Evolutionary conservation across 2,329 filamentous ascomycete genomes (phyloP), one percentile per base, ranked within the genome.

Genomic region (Monosporascus cannonballus): DNA sequence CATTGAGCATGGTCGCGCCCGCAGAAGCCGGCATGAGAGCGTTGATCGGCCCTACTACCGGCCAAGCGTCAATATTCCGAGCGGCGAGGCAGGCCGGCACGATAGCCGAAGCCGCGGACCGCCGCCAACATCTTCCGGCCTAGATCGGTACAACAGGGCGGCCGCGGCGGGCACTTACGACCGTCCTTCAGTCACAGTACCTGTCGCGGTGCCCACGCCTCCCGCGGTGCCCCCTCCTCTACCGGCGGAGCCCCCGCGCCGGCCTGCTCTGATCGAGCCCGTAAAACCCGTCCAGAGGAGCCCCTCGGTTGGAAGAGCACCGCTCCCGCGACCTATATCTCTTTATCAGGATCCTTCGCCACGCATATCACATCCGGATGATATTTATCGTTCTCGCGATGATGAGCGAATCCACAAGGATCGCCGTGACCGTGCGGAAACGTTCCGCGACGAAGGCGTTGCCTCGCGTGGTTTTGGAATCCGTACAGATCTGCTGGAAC

Each of bases 41-140:
- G 62, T 79, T 44, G 81, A 85, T 49, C 71, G 74, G 7, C 69
- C 73, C 22, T 82, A 83, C 62, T 75, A 79, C 56, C 76, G 80
- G 2, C 80, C 80, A n/a, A 77, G 71, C 44, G 71, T 81, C 54
- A 80, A 75, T 48, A 61, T 67, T 56, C 68, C 78, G 55, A 75
- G 73, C 54, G 75, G 75, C 24, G 79, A 81, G 51, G 56, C 74
- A 20, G 67, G 64, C 49, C 76, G 75, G 27, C 77, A 75, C 54
- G 73, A 72, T 49, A 59, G 65, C n/a, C 66, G 69, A 38, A 61
- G 55, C 27, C 66, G 78, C 34, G 76, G 79, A 0, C 87, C 86
- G 2, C 87, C 88, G 9, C 85, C 85, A 4, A 81, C 84, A 5
- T 88, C 83, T 3, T 76, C 86, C 59, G 87, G 85, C 0, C 83